phyloP scores from a whole-genome alignment of 306 rosid species.

The Trifolium repens region DNA sequence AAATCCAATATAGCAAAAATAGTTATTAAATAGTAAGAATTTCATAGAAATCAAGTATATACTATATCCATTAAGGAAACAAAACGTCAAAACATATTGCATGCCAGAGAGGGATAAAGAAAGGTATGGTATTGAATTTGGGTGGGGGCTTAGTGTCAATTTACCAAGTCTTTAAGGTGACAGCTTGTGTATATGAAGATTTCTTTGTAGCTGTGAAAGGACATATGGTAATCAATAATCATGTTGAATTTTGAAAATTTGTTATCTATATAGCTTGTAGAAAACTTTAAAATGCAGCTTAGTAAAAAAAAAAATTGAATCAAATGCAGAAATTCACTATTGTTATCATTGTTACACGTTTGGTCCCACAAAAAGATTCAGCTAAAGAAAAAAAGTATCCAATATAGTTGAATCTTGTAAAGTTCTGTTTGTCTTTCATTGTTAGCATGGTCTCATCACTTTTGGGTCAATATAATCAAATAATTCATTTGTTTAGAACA shows the following conservation, averaged over 20 bases:
- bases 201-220: conserved; percentile 18
- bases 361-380: conserved; percentile 34
- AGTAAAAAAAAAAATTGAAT: too few species aligned
- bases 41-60: background rate
- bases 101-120: background rate
- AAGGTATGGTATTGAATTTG: background rate
- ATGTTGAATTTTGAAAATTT: conserved; percentile 19
- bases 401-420: background rate
- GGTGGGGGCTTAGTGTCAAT: conserved; percentile 34
- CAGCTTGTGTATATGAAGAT: conserved; percentile 7
- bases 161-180: background rate
- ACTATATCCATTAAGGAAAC: background rate
- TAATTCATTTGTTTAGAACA: background rate
- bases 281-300: background rate
- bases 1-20: too few species aligned
- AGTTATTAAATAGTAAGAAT: background rate
- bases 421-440: conserved; percentile 19
- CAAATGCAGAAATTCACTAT: background rate
- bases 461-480: conserved; percentile 22
- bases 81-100: conserved; percentile 25
- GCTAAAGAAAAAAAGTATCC: background rate
- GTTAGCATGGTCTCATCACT: background rate
- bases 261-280: conserved; percentile 15
- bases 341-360: background rate
- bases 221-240: conserved; percentile 22